A percentile compares a stretch with the other conserved stretches of the same genome.
phyloP scores from a whole-genome alignment of 257 asterid genomes.

The Solanum etuberosum region DNA sequence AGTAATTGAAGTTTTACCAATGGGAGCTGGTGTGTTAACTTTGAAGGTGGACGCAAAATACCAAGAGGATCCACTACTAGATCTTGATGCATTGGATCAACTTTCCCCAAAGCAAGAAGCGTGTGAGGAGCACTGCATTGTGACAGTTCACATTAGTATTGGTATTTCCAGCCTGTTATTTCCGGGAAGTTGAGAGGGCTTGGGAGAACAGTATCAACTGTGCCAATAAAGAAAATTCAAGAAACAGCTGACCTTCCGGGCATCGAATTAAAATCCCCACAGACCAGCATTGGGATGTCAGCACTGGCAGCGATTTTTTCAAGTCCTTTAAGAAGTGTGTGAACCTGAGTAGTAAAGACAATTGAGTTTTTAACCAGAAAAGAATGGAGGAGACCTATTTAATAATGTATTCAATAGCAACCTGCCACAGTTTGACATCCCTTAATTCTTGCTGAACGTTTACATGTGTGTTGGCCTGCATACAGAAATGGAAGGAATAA shows the following conservation, averaged over 20 bases:
- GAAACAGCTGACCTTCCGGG: conserved; percentile 70
- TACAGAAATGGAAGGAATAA: conserved; percentile 9
- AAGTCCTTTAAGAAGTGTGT: conserved; percentile 86
- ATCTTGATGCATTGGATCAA: conserved; percentile 85
- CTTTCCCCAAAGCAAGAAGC: conserved; percentile 96
- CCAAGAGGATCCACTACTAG: conserved; percentile 76
- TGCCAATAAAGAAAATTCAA: not conserved
- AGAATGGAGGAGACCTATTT: not conserved
- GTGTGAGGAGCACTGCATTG: conserved; percentile 85
- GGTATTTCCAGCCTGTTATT: not conserved
- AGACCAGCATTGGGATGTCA: conserved; percentile 91
- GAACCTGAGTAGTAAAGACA: conserved; percentile 47
- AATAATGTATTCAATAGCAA: conserved; percentile 4
- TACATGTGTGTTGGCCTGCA: conserved; percentile 96
- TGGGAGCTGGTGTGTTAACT: conserved; percentile 79
- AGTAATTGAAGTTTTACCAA: conserved; percentile 37
- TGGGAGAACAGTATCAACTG: not conserved
- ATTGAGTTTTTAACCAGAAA: conserved; percentile 1
- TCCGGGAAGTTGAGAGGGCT: not conserved
- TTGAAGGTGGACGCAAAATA: conserved; percentile 61
- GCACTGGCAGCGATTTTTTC: conserved; percentile 95
- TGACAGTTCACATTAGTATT: not conserved
- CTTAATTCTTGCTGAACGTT: conserved; percentile 72
- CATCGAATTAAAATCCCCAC: conserved; percentile 87
- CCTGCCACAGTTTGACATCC: conserved; percentile 99